Evolutionary conservation across 2,329 filamentous ascomycete species (phyloP).

Genomic region (Madurella mycetomatis): DNA sequence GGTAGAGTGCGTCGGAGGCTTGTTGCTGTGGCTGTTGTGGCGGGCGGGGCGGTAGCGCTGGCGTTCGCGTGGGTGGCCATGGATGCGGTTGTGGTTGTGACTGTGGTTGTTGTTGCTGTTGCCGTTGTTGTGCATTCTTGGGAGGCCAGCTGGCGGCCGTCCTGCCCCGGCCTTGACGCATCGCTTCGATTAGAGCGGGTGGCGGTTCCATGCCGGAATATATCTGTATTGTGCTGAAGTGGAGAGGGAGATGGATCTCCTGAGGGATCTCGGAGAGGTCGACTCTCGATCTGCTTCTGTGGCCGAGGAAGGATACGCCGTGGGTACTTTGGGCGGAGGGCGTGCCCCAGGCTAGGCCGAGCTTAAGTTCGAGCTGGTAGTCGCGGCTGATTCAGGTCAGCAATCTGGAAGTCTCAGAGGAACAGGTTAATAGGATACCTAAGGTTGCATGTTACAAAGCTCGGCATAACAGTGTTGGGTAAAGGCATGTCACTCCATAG

Average conservation of each 20-base stretch:
- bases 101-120: slow-evolving; percentile 22
- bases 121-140: slow-evolving; percentile 16
- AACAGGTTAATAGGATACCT: slow-evolving; percentile 30
- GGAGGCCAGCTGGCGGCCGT: slow-evolving; percentile 2
- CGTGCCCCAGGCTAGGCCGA: slow-evolving; percentile 72
- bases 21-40: slow-evolving; percentile 19
- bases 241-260: slow-evolving; percentile 71
- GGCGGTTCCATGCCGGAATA: slow-evolving; percentile 87
- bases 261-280: slow-evolving; percentile 49
- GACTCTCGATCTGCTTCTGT: slow-evolving; percentile 33
- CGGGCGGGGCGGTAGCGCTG: slow-evolving; percentile 31
- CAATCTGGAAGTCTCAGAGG: not conserved
- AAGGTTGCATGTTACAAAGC: slow-evolving; percentile 86
- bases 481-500: slow-evolving; percentile 70
- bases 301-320: slow-evolving; percentile 18
- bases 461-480: slow-evolving; percentile 82
- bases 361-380: slow-evolving; percentile 78
- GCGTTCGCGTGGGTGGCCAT: slow-evolving; percentile 5
- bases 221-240: slow-evolving; percentile 69
- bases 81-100: slow-evolving; percentile 19
- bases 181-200: slow-evolving; percentile 65
- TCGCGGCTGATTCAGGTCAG: slow-evolving; percentile 44
- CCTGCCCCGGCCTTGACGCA: slow-evolving; percentile 20
- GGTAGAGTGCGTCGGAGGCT: slow-evolving; percentile 50
- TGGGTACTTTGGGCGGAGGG: slow-evolving; percentile 32